phyloP scores from a whole-genome alignment of 2,329 filamentous ascomycete species.

The Simplicillium aogashimaense region DNA sequence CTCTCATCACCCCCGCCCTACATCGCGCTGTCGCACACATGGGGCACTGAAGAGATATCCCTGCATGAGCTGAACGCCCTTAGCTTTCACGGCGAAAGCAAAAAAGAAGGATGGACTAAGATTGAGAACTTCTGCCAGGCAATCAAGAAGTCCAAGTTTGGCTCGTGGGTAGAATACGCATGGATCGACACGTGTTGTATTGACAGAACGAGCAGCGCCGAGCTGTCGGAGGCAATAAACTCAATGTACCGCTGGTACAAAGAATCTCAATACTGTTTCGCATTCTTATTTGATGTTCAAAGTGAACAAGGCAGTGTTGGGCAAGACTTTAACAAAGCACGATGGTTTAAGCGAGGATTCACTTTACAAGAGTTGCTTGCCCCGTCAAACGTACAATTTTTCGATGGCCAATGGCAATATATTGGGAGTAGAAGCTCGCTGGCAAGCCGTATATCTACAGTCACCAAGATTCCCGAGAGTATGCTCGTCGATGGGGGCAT shows the following conservation, averaged over 20 bases:
- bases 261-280: conserved; percentile 13
- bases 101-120: conserved; percentile 11
- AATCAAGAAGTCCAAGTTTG: conserved; percentile 8
- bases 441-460: conserved; percentile 4
- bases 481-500: neutral
- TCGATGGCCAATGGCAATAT: conserved; percentile 10
- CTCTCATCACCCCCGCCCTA: conserved; percentile 11
- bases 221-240: conserved; percentile 17
- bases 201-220: conserved; percentile 15
- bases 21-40: conserved; percentile 21
- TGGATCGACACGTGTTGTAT: conserved; percentile 20
- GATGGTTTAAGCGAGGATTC: conserved; percentile 16
- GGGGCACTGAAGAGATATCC: conserved; percentile 15
- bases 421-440: conserved; percentile 12
- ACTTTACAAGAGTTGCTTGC: conserved; percentile 17
- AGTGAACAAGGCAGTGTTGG: neutral
- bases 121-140: conserved; percentile 10
- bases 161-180: conserved; percentile 11
- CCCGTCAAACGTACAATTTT: conserved; percentile 13
- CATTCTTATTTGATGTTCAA: conserved; percentile 11
- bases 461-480: conserved; percentile 12
- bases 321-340: conserved; percentile 7
- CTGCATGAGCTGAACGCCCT: conserved; percentile 13
- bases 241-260: conserved; percentile 15
- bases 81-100: neutral